These are phyloP conservation scores for Colletotrichum sp. DNA, from an alignment of 2,329 filamentous ascomycete species.

Conservation along the genomic window DNA sequence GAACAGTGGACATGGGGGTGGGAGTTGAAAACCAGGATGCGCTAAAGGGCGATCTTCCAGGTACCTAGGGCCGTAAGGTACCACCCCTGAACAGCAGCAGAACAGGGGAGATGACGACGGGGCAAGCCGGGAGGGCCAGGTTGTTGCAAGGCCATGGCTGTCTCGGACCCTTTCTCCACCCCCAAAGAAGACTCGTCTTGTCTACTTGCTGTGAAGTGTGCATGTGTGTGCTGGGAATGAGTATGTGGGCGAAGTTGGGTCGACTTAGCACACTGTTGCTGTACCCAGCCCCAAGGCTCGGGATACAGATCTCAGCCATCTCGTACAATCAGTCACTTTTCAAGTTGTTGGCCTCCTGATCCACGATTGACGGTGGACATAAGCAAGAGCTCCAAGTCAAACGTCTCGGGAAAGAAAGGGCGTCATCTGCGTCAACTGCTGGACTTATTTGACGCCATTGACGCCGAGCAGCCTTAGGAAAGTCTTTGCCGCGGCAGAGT, in stretches of 20 bases:
- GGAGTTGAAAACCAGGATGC: constrained; percentile 2
- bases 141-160: constrained; percentile 15
- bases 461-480: neutral
- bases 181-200: constrained; percentile 4
- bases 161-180: constrained; percentile 21
- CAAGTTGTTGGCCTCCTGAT: constrained; percentile 1
- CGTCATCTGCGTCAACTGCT: constrained; percentile 16
- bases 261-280: neutral
- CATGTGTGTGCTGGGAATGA: neutral
- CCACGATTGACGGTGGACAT: neutral
- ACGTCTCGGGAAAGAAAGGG: constrained; percentile 4
- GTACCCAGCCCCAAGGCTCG: neutral
- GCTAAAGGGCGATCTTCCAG: constrained; percentile 6
- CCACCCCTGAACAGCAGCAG: neutral
- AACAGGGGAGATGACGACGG: constrained; percentile 10
- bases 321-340: neutral
- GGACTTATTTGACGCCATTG: constrained; percentile 17
- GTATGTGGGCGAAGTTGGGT: neutral
- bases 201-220: neutral
- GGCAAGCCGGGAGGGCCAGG: constrained; percentile 11
- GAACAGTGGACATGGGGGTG: constrained; percentile 5
- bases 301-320: neutral
- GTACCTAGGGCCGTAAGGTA: constrained; percentile 19
- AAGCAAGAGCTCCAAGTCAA: constrained; percentile 19
- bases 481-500: neutral